phyloP scores from a whole-genome alignment of 2,329 filamentous ascomycete genomes.

The Pyricularia sp. region DNA sequence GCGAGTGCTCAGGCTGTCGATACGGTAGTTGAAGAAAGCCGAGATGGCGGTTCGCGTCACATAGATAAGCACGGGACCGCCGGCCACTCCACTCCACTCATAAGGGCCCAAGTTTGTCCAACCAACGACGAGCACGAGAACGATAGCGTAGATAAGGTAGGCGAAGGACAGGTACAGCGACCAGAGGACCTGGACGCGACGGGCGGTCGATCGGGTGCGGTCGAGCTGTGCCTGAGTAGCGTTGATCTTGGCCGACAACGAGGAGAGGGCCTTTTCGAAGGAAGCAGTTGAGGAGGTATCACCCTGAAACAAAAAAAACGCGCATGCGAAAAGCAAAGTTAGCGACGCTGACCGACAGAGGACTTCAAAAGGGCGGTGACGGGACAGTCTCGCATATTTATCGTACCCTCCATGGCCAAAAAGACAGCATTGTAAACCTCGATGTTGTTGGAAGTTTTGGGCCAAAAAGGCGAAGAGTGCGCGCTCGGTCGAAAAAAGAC shows the following conservation, averaged over 20 bases:
- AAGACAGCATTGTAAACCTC: constrained; percentile 15
- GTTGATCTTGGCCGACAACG: constrained; percentile 71
- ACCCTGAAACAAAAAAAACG: constrained; percentile 35
- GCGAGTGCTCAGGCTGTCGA: constrained; percentile 52
- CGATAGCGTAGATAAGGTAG: constrained; percentile 75
- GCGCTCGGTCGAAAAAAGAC: not conserved
- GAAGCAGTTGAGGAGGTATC: constrained; percentile 72
- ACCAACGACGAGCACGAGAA: constrained; percentile 74
- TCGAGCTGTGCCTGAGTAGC: constrained; percentile 63
- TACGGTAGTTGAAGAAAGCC: constrained; percentile 68
- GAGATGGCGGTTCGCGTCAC: constrained; percentile 52
- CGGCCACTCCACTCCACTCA: constrained; percentile 69
- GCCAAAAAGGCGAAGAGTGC: not conserved
- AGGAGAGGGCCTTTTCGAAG: constrained; percentile 83
- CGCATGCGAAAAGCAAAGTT: not conserved
- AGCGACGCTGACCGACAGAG: not conserved
- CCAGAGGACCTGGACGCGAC: constrained; percentile 72
- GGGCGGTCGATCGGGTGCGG: constrained; percentile 53
- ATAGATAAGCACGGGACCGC: constrained; percentile 75
- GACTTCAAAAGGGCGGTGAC: not conserved
- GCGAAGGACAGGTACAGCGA: constrained; percentile 84
- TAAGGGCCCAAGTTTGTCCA: constrained; percentile 61
- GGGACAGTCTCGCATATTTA: not conserved
- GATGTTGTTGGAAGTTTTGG: not conserved
- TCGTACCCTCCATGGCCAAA: constrained; percentile 55